Evolutionary conservation across 2,329 filamentous ascomycete species (phyloP), one percentile per base, ranked within the genome.

Genomic region (Aspergillaceae sp.): DNA sequence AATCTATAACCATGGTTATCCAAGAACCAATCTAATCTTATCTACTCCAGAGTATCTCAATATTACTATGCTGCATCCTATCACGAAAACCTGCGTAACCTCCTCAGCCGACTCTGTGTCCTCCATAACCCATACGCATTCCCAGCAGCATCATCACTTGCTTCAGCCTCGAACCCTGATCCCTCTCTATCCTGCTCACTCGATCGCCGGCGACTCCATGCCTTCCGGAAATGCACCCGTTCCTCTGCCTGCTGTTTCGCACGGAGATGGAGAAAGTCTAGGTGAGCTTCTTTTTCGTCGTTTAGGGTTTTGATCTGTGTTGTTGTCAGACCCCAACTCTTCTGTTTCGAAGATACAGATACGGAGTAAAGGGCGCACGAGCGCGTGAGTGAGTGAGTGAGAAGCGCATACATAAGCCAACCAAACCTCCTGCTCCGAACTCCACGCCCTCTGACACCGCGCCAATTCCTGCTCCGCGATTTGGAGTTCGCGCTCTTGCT

Each of bases 71-170:
- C 19, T 19, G 19, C 19, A 19, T 19, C 19, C 19, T 19, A 2
- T 19, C 19, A 19, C 19, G 19, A 19, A 19, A 19, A 19, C 19
- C 19, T 19, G 19, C 19, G 19, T 19, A 19, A 70, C 62, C 3
- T 62, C 53, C 2, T 53, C 51, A 9, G 65, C 66, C 3, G 63
- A 61, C 19, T 66, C 63, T 29, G 59, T 52, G 33, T 59, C 57
- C 34, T 72, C 46, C 63, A 71, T 71, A 37, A 60, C 59, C 11
- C 65, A 54, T 1, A 67, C 51, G 3, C 19, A 69, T 57, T 9
- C 61, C 59, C 3, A 72, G 52, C 53, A 72, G 66, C 2, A 62
- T 56, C 19, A 36, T n/a, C 4, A 19, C 36, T 4, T 4, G 62
- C 60, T 7, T 71, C 61, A 6, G 65, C 66, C 42, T 60, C 58